Evolutionary conservation across 2,329 filamentous ascomycete species (phyloP).

Genomic region (Trichoderma atroviride): DNA sequence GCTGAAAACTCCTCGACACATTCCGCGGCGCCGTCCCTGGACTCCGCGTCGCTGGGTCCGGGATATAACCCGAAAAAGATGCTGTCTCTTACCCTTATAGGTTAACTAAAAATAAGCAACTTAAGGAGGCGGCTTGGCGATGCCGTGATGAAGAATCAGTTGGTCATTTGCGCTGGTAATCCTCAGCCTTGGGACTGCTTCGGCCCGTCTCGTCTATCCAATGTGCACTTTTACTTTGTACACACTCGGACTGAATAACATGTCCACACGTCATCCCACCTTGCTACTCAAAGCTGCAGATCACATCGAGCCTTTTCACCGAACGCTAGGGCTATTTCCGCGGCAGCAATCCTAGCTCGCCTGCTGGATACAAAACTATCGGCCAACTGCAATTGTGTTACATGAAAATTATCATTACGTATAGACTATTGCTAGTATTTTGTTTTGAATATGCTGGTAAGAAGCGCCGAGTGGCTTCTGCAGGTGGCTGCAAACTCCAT

Average conservation of each 20-base stretch:
- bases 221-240: not conserved
- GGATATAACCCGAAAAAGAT: conserved; percentile 5
- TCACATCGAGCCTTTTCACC: not conserved
- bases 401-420: conserved; percentile 24
- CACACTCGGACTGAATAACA: not conserved
- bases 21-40: not conserved
- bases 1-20: not conserved
- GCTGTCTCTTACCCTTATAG: conserved; percentile 1
- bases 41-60: not conserved
- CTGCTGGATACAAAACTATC: not conserved
- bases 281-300: not conserved
- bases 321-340: not conserved
- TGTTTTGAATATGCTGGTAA: conserved; percentile 5
- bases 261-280: not conserved
- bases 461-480: conserved; percentile 23
- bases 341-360: not conserved
- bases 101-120: not conserved
- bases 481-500: conserved; percentile 3
- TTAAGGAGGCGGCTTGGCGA: not conserved
- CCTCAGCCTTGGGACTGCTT: conserved; percentile 22
- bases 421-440: conserved; percentile 19
- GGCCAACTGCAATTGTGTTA: not conserved
- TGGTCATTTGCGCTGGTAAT: not conserved
- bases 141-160: not conserved
- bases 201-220: conserved; percentile 18